Percentiles rank a stretch among this genome's conserved stretches.
phyloP scores from a whole-genome alignment of 257 asterid species.

The Solanum medicagineum region DNA sequence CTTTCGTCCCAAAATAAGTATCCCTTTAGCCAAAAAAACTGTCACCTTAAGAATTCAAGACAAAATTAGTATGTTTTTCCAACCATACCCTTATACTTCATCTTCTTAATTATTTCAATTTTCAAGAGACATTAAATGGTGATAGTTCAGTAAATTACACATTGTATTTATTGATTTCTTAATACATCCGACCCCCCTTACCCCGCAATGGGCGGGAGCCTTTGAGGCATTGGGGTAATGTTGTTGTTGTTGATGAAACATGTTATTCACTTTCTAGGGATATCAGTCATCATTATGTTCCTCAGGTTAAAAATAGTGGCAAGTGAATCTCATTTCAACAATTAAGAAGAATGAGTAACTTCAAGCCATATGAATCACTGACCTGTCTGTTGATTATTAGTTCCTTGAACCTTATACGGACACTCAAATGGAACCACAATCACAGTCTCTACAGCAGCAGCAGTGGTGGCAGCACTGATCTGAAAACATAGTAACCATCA shows the following conservation, averaged over 20 bases:
- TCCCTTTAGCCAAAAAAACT: no score
- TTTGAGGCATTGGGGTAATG: no score
- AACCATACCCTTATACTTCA: no score
- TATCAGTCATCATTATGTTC: background rate
- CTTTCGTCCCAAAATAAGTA: no score
- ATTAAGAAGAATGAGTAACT: background rate
- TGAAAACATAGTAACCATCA: constrained; percentile 22
- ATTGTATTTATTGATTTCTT: no score
- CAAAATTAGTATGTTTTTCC: no score
- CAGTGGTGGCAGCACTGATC: constrained; percentile 23
- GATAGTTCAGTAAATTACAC: no score
- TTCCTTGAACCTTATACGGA: constrained; percentile 46
- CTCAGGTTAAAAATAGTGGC: background rate
- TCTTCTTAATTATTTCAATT: no score
- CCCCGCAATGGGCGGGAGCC: no score
- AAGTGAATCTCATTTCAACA: background rate
- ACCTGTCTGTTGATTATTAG: constrained; percentile 54
- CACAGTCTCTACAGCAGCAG: constrained; percentile 31
- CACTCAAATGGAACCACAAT: constrained; percentile 22
- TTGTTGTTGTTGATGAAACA: background rate
- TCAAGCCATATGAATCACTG: constrained; percentile 5
- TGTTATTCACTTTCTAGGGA: background rate
- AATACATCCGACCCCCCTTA: no score
- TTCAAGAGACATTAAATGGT: no score
- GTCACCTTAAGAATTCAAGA: no score